These are phyloP conservation scores for Colletotrichum spaethianum DNA, from an alignment of 2,329 filamentous ascomycete species.

Conservation along the genomic window DNA sequence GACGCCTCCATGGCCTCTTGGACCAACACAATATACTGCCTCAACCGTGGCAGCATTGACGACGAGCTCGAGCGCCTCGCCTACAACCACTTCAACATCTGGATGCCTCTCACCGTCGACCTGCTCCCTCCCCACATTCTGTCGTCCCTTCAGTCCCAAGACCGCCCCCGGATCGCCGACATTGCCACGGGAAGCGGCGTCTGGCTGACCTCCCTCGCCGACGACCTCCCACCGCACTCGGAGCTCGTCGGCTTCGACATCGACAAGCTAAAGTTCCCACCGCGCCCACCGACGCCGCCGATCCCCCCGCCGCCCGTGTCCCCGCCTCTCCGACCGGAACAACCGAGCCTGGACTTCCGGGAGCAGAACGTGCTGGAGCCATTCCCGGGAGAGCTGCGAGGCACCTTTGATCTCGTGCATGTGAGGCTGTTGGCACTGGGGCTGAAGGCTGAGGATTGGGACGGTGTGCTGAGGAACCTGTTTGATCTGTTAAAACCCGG, in stretches of 20 bases:
- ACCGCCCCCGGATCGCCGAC: constrained; percentile 41
- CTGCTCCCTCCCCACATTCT: constrained; percentile 31
- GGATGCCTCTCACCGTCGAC: constrained; percentile 28
- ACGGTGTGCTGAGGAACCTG: constrained; percentile 33
- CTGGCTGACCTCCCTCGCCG: constrained; percentile 42
- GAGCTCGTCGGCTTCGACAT: constrained; percentile 43
- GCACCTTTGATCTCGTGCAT: constrained; percentile 43
- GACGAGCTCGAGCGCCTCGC: constrained; percentile 33
- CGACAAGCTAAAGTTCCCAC: constrained; percentile 42
- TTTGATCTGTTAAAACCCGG: constrained; percentile 39
- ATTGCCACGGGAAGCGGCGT: constrained; percentile 44
- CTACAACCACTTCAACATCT: constrained; percentile 37
- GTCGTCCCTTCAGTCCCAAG: background rate
- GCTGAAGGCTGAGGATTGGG: constrained; percentile 42
- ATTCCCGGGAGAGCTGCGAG: constrained; percentile 35
- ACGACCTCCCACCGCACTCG: constrained; percentile 16
- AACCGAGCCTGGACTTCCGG: constrained; percentile 35
- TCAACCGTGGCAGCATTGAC: constrained; percentile 32
- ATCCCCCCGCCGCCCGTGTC: constrained; percentile 22
- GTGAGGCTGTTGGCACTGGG: constrained; percentile 39
- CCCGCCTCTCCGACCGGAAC: constrained; percentile 16
- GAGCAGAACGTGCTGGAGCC: constrained; percentile 36
- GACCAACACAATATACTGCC: constrained; percentile 30
- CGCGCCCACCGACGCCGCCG: constrained; percentile 23
- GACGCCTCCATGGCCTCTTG: constrained; percentile 1